phyloP scores from a whole-genome alignment of 306 rosid genomes.

The Quercus variabilis region DNA sequence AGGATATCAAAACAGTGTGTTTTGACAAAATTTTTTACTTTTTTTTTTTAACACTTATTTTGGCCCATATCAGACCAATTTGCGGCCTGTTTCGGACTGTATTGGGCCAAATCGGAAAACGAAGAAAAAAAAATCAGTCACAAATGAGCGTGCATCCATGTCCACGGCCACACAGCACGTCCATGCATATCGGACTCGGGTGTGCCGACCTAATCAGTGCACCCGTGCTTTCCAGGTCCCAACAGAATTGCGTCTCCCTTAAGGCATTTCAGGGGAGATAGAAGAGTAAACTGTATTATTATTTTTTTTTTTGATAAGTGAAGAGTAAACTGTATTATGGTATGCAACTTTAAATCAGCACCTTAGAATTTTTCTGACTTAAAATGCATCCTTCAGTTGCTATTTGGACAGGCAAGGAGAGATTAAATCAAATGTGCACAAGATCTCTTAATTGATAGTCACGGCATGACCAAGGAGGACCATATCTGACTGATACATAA shows the following conservation, averaged over 20 bases:
- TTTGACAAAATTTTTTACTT: too few species aligned
- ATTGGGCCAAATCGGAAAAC: too few species aligned
- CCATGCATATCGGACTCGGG: too few species aligned
- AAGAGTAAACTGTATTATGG: background rate
- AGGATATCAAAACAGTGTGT: too few species aligned
- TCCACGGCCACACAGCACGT: too few species aligned
- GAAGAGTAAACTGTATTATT: background rate
- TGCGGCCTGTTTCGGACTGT: too few species aligned
- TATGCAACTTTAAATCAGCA: background rate
- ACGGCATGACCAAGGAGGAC: background rate
- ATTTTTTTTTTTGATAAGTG: too few species aligned
- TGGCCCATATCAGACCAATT: too few species aligned
- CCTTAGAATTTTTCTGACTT: background rate
- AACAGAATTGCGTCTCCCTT: conserved; percentile 8
- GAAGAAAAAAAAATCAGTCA: too few species aligned
- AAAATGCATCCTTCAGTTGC: background rate
- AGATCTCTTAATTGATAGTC: background rate
- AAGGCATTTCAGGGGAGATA: background rate
- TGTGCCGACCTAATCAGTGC: too few species aligned
- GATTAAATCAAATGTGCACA: background rate
- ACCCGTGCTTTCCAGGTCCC: background rate
- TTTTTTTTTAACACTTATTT: too few species aligned
- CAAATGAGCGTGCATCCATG: too few species aligned
- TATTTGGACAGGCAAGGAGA: background rate
- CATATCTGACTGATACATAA: background rate